Percentiles rank a stretch among this genome's conserved stretches.
Evolutionary conservation across 1,139 yeast species (phyloP).

Genomic region (Debaryomycetaceae sp.): DNA sequence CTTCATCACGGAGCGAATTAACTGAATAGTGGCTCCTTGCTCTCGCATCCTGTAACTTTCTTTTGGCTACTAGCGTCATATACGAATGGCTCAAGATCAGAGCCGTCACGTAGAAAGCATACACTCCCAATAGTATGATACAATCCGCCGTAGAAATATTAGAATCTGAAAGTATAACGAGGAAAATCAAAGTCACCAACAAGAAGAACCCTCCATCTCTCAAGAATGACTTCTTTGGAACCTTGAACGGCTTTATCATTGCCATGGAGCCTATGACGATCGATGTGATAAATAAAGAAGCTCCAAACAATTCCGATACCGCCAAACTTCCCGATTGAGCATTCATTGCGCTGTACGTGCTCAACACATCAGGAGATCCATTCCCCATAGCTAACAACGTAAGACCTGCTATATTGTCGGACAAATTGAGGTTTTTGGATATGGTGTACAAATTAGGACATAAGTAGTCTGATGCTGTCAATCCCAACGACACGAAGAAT

Average conservation of each 20-base stretch:
- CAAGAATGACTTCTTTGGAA: conserved; percentile 45
- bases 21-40: conserved; percentile 23
- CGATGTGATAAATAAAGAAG: conserved; percentile 73
- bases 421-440: conserved; percentile 55
- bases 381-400: conserved; percentile 89
- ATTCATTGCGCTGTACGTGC: conserved; percentile 78
- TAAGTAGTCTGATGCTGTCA: conserved; percentile 71
- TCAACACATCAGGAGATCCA: conserved; percentile 85
- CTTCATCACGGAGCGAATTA: neutral
- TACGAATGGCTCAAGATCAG: conserved; percentile 30
- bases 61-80: conserved; percentile 16
- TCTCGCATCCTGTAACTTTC: conserved; percentile 22
- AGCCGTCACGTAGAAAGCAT: conserved; percentile 51
- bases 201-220: conserved; percentile 57
- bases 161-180: conserved; percentile 42
- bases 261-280: conserved; percentile 77
- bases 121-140: conserved; percentile 45
- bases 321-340: conserved; percentile 72
- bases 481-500: conserved; percentile 61
- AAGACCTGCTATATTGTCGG: conserved; percentile 82
- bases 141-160: conserved; percentile 44
- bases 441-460: conserved; percentile 71
- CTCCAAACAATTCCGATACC: conserved; percentile 83
- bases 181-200: conserved; percentile 39
- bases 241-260: conserved; percentile 61